Evolutionary conservation across 169 alveolate species (phyloP).

Genomic region (Cryptosporidium bovis): DNA sequence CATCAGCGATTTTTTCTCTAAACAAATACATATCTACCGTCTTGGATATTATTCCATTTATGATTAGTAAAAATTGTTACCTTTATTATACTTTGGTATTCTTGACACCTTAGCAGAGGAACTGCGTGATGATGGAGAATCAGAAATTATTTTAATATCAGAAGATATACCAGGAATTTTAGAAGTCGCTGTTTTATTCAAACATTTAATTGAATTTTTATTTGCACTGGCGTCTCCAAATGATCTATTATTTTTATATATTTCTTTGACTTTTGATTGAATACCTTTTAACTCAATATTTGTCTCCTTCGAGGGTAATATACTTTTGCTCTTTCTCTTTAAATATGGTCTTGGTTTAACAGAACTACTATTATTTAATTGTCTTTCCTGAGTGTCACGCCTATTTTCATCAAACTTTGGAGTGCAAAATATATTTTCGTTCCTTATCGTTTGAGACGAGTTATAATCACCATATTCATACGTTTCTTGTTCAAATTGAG

Average conservation of each 20-base stretch:
- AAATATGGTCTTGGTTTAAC: constrained; percentile 56
- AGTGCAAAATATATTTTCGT: not conserved
- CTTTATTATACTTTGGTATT: constrained; percentile 29
- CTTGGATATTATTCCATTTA: too few relatives aligned
- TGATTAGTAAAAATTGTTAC: too few relatives aligned
- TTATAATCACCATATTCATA: not conserved
- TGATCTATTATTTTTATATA: constrained; percentile 10
- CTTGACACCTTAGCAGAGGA: constrained; percentile 61
- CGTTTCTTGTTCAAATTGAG: not conserved
- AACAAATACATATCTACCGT: too few relatives aligned
- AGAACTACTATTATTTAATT: not conserved
- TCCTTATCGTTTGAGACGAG: not conserved
- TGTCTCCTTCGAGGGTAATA: constrained; percentile 40
- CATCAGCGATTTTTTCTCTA: too few relatives aligned
- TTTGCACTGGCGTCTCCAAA: not conserved
- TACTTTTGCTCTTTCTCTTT: constrained; percentile 63
- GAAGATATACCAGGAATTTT: constrained; percentile 42
- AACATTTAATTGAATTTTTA: not conserved
- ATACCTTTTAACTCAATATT: constrained; percentile 35
- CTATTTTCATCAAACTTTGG: constrained; percentile 8
- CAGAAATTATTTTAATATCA: constrained; percentile 20
- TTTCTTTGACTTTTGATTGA: constrained; percentile 38
- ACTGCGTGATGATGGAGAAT: constrained; percentile 59
- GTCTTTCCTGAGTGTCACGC: not conserved
- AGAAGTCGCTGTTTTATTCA: constrained; percentile 10